phyloP scores from a whole-genome alignment of 2,329 filamentous ascomycete genomes.

The Claviceps africana region DNA sequence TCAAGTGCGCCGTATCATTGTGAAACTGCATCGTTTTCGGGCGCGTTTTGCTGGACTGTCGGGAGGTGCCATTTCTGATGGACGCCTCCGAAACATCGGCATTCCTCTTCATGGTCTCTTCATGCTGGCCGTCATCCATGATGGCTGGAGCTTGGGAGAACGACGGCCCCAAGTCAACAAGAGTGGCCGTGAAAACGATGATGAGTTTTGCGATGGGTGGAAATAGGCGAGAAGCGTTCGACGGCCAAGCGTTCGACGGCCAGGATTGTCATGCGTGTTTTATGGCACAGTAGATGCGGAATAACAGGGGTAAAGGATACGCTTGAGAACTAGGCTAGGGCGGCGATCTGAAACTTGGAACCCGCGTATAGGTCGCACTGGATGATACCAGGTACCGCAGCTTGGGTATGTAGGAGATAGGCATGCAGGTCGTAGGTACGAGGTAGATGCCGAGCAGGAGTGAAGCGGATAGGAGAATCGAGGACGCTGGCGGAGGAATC shows the following conservation, averaged over 20 bases:
- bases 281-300: not conserved
- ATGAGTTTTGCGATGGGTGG: not conserved
- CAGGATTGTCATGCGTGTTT: not conserved
- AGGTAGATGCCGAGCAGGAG: not conserved
- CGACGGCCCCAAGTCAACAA: not conserved
- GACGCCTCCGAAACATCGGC: slow-evolving; percentile 15
- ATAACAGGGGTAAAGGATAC: not conserved
- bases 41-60: not conserved
- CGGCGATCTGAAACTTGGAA: not conserved
- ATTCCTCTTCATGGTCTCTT: slow-evolving; percentile 23
- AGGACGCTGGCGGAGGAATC: not conserved
- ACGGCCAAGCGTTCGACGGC: not conserved
- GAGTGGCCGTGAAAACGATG: not conserved
- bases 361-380: not conserved
- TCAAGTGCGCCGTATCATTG: slow-evolving; percentile 27
- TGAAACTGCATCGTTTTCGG: slow-evolving; percentile 15
- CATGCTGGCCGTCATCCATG: slow-evolving; percentile 29
- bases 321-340: not conserved
- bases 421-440: not conserved
- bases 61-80: slow-evolving; percentile 7
- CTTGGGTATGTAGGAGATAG: not conserved
- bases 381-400: too few relatives aligned
- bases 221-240: not conserved
- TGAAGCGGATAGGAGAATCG: not conserved
- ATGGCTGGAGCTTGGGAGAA: slow-evolving; percentile 1